These are phyloP conservation scores for Ophiocordyceps camponoti-leonardi DNA, from an alignment of 2,329 filamentous ascomycete species.

Conservation along the genomic window DNA sequence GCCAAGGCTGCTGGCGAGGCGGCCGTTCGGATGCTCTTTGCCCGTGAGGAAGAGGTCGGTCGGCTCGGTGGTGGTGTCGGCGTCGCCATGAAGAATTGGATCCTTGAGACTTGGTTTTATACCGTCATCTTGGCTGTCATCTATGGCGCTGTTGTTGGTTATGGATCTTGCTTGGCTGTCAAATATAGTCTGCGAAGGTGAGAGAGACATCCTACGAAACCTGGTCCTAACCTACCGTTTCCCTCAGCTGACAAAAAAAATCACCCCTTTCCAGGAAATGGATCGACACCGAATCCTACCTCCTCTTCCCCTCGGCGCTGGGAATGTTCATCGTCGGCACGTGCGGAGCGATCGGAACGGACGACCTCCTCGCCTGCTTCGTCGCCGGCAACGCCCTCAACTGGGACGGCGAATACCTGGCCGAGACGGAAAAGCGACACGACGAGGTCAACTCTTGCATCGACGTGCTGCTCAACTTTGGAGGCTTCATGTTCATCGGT, in stretches of 20 bases:
- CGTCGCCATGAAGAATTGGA: constrained; percentile 37
- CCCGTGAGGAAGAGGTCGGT: constrained; percentile 21
- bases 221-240: no score
- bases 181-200: constrained; percentile 21
- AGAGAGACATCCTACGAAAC: no score
- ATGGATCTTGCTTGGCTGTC: constrained; percentile 25
- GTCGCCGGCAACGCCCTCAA: constrained; percentile 41
- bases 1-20: neutral
- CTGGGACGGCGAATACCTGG: constrained; percentile 43
- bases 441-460: constrained; percentile 43
- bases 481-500: constrained; percentile 42
- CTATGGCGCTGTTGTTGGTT: constrained; percentile 35
- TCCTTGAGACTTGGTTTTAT: constrained; percentile 42
- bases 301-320: constrained; percentile 32
- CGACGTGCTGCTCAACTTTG: constrained; percentile 41
- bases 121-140: constrained; percentile 33
- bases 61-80: constrained; percentile 32
- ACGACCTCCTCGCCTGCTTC: constrained; percentile 44
- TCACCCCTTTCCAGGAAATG: constrained; percentile 20
- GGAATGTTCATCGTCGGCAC: constrained; percentile 41
- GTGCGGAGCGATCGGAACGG: constrained; percentile 37
- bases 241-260: no score
- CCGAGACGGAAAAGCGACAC: constrained; percentile 35
- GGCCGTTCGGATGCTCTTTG: constrained; percentile 4
- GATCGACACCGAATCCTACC: constrained; percentile 37